A percentile compares a stretch with the other conserved stretches of the same genome.
These are phyloP conservation scores for Ilyonectria robusta DNA, from an alignment of 2,329 filamentous ascomycete genomes.

Conservation along the genomic window DNA sequence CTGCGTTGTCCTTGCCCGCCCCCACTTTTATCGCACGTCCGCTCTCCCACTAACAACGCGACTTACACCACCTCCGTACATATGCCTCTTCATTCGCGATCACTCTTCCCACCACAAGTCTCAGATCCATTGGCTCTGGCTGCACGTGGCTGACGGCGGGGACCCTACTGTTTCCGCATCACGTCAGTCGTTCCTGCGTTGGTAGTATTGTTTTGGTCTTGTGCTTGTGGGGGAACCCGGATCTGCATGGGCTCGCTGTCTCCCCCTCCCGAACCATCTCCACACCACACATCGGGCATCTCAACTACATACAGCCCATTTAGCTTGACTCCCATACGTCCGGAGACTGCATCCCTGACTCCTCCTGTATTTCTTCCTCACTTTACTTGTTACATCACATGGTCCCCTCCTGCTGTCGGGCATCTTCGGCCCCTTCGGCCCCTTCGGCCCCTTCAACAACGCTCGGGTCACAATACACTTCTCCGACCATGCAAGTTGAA, in stretches of 20 bases:
- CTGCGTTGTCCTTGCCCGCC: not conserved
- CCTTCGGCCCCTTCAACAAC: not conserved
- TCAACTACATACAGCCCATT: not conserved
- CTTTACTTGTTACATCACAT: not conserved
- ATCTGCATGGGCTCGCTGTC: not conserved
- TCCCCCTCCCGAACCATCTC: not conserved
- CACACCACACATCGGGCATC: not conserved
- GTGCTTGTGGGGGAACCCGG: not conserved
- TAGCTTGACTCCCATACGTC: not conserved
- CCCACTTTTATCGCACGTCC: not conserved
- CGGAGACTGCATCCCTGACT: not conserved
- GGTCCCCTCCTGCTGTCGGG: no score
- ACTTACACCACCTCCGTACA: conserved; percentile 2
- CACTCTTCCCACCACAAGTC: not conserved
- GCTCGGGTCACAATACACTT: not conserved
- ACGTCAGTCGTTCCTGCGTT: conserved; percentile 17
- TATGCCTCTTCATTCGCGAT: not conserved
- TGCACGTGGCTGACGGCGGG: conserved; percentile 3
- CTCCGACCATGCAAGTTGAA: not conserved
- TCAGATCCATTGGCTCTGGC: not conserved
- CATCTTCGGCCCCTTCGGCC: not conserved
- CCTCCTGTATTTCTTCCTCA: not conserved
- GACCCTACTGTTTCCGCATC: conserved; percentile 9
- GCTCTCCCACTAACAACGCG: not conserved
- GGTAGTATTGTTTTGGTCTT: not conserved